Percentiles rank a stretch among this genome's conserved stretches.
phyloP scores from a whole-genome alignment of 495 filamentous ascomycete species.

The Aspergillus funiculosus region DNA sequence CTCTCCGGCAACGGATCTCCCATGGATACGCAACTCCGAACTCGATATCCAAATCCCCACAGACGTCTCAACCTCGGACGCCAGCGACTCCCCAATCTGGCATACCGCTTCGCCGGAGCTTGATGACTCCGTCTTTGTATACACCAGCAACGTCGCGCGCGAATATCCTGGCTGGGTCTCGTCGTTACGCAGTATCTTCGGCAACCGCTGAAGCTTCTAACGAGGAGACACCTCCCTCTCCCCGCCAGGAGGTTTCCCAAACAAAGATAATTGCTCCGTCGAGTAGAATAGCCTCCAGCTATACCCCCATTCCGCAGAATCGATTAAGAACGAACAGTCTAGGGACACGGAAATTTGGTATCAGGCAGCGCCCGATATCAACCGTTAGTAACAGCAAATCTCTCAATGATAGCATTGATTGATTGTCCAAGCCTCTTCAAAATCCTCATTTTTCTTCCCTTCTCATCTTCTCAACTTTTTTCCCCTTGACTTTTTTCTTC shows the following conservation, averaged over 20 bases:
- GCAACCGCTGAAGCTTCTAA: slow-evolving; percentile 12
- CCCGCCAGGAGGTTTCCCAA: slow-evolving; percentile 26
- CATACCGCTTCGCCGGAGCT: slow-evolving; percentile 40
- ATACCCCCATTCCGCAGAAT: slow-evolving; percentile 39
- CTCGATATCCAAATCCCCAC: slow-evolving; percentile 22
- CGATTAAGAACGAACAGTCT: slow-evolving; percentile 39
- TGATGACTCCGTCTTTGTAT: slow-evolving; percentile 31
- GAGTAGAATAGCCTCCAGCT: slow-evolving; percentile 36
- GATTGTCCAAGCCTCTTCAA: slow-evolving; percentile 6
- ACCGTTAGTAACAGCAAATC: slow-evolving; percentile 28
- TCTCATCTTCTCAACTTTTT: not conserved
- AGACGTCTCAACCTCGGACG: slow-evolving; percentile 32
- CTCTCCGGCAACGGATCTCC: slow-evolving; percentile 37
- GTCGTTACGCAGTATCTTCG: slow-evolving; percentile 40
- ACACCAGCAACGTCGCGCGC: slow-evolving; percentile 40
- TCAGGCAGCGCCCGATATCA: slow-evolving; percentile 31
- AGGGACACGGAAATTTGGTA: slow-evolving; percentile 34
- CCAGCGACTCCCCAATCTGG: slow-evolving; percentile 38
- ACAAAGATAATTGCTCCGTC: slow-evolving; percentile 37
- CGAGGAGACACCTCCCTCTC: slow-evolving; percentile 23
- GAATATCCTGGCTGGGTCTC: slow-evolving; percentile 43
- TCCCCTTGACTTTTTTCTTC: slow-evolving; percentile 1
- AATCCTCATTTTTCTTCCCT: not conserved
- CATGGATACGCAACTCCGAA: slow-evolving; percentile 37
- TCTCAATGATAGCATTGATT: slow-evolving; percentile 37